phyloP scores from a whole-genome alignment of 2,329 filamentous ascomycete genomes.

The Lachnellula occidentalis region DNA sequence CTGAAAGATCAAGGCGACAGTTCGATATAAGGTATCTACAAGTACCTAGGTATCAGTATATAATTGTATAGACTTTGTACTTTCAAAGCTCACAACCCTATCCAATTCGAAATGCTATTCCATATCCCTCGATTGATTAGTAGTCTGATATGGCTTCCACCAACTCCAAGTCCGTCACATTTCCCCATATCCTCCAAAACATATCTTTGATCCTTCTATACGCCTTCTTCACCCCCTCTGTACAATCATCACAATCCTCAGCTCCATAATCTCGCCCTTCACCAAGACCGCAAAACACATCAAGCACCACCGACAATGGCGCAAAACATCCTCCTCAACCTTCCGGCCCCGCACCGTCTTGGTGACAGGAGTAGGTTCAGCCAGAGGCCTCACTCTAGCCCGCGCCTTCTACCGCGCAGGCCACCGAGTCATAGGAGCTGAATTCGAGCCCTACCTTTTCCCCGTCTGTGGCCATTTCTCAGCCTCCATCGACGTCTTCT shows the following conservation, averaged over 20 bases:
- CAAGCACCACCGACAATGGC: slow-evolving; percentile 13
- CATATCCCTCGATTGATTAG: background rate
- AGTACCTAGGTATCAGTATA: no score
- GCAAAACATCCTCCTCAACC: slow-evolving; percentile 17
- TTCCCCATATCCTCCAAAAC: slow-evolving; percentile 43
- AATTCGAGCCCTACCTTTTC: slow-evolving; percentile 42
- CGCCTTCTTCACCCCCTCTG: slow-evolving; percentile 18
- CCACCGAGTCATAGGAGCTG: slow-evolving; percentile 66
- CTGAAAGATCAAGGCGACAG: background rate
- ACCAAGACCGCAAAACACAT: slow-evolving; percentile 7
- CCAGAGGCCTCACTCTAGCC: slow-evolving; percentile 62
- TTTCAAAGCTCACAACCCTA: no score
- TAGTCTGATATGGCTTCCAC: slow-evolving; percentile 11
- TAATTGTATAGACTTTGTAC: background rate
- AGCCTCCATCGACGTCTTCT: slow-evolving; percentile 14
- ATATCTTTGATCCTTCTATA: slow-evolving; percentile 35
- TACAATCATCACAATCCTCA: slow-evolving; percentile 14
- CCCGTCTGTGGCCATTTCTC: slow-evolving; percentile 22
- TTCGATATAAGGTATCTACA: background rate
- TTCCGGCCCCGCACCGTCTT: slow-evolving; percentile 47
- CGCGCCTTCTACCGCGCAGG: slow-evolving; percentile 59
- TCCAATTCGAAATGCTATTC: background rate
- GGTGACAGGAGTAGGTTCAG: slow-evolving; percentile 69
- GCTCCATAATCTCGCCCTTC: slow-evolving; percentile 6
- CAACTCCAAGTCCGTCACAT: slow-evolving; percentile 11